Conservation (phyloP, 345 rosid genomes). For the Gossypium anomalum region DNA sequence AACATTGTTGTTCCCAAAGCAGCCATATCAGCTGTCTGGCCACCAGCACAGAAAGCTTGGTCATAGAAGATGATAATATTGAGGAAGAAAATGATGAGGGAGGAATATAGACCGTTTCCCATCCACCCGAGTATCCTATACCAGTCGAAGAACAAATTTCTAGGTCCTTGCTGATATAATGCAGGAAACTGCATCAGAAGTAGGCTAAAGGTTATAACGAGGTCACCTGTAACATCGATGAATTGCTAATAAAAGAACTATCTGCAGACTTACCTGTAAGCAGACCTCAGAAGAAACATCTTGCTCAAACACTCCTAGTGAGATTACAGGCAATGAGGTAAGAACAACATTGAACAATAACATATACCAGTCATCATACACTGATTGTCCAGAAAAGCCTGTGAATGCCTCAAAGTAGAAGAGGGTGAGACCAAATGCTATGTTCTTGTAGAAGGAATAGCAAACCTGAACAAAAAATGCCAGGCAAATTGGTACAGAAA, state of each 20-base stretch:
- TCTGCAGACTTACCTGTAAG: conserved; percentile 67
- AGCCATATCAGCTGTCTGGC: conserved; percentile 90
- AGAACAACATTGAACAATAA: conserved; percentile 83
- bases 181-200: conserved; percentile 79
- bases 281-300: conserved; percentile 92
- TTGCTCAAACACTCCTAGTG: conserved; percentile 96
- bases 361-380: conserved; percentile 89
- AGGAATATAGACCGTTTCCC: conserved; percentile 77
- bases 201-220: neutral
- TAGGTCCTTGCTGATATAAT: conserved; percentile 89
- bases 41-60: conserved; percentile 69
- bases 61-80: conserved; percentile 56
- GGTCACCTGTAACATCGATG: neutral
- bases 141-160: conserved; percentile 92
- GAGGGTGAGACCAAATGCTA: conserved; percentile 92
- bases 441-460: conserved; percentile 98
- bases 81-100: conserved; percentile 71
- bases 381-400: conserved; percentile 87
- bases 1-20: conserved; percentile 87
- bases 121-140: conserved; percentile 87
- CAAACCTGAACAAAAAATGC: conserved; percentile 60
- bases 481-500: conserved; percentile 8
- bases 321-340: conserved; percentile 87
- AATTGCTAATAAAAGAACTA: neutral
- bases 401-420: conserved; percentile 96